A percentile compares a stretch with the other conserved stretches of the same genome.
phyloP scores from a whole-genome alignment of 2,329 filamentous ascomycete genomes.

The Phaeophleospora eucalypticola region DNA sequence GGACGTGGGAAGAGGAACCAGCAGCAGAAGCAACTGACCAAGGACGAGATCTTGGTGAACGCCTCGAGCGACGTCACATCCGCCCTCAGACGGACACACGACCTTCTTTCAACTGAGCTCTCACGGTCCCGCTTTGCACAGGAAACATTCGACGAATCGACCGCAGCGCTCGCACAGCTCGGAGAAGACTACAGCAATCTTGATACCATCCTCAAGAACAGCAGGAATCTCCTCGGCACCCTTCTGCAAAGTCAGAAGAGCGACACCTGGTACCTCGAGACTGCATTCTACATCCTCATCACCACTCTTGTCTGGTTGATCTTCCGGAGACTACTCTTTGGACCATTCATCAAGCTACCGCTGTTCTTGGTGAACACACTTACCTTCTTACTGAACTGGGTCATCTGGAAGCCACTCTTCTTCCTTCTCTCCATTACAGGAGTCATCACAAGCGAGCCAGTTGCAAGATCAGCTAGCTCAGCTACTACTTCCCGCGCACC shows the following conservation, averaged over 20 bases:
- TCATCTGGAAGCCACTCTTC: constrained; percentile 33
- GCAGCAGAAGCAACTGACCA: constrained; percentile 52
- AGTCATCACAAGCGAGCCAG: constrained; percentile 33
- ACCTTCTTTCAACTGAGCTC: constrained; percentile 79
- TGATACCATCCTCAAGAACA: constrained; percentile 70
- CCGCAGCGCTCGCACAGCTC: constrained; percentile 73
- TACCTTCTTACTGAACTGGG: constrained; percentile 27
- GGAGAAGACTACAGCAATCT: constrained; percentile 77
- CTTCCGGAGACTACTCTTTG: constrained; percentile 80
- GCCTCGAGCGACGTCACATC: constrained; percentile 80
- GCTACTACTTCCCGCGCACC: constrained; percentile 32
- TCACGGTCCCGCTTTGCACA: constrained; percentile 84
- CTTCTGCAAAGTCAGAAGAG: constrained; percentile 86
- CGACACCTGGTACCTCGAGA: constrained; percentile 96
- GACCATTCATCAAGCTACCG: constrained; percentile 80
- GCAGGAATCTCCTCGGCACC: constrained; percentile 69
- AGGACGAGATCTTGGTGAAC: constrained; percentile 68
- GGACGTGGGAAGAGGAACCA: constrained; percentile 22
- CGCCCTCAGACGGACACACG: constrained; percentile 78
- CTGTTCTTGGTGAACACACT: constrained; percentile 24
- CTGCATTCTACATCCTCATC: constrained; percentile 75
- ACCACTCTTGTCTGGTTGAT: constrained; percentile 79
- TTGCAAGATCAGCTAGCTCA: constrained; percentile 7
- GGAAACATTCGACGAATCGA: constrained; percentile 80
- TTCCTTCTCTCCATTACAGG: constrained; percentile 54